Evolutionary conservation across 441 rosid species (phyloP).

Genomic region (Rhodomyrtus psidioides): DNA sequence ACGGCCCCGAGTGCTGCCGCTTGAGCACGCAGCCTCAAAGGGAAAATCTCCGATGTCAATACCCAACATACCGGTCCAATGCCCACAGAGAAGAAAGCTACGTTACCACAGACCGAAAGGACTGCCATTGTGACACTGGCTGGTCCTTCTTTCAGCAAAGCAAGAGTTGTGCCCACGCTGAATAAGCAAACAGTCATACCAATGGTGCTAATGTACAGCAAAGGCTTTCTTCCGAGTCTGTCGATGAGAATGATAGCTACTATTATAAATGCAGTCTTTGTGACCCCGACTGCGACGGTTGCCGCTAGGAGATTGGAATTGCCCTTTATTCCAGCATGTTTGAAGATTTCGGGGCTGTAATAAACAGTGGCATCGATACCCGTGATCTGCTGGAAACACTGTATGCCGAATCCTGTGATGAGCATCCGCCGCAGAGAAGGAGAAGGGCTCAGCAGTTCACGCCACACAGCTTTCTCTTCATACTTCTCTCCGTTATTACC

Average conservation of each 20-base stretch:
- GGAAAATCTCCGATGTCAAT: slow-evolving; percentile 79
- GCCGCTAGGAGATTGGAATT: slow-evolving; percentile 68
- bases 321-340: slow-evolving; percentile 54
- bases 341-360: slow-evolving; percentile 77
- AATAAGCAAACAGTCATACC: slow-evolving; percentile 87
- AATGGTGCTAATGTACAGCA: slow-evolving; percentile 77
- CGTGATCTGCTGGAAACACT: slow-evolving; percentile 84
- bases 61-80: slow-evolving; percentile 90
- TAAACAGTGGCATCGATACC: slow-evolving; percentile 84
- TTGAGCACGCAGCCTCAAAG: slow-evolving; percentile 72
- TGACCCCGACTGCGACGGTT: slow-evolving; percentile 72
- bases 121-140: slow-evolving; percentile 36
- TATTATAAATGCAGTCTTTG: slow-evolving; percentile 62
- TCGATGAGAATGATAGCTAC: slow-evolving; percentile 70
- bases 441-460: slow-evolving; percentile 69
- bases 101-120: slow-evolving; percentile 65
- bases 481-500: slow-evolving; percentile 19
- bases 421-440: slow-evolving; percentile 59
- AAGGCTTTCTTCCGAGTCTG: slow-evolving; percentile 71
- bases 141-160: slow-evolving; percentile 41
- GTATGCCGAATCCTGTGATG: slow-evolving; percentile 73
- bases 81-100: slow-evolving; percentile 82
- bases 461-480: slow-evolving; percentile 69
- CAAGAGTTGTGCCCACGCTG: slow-evolving; percentile 43
- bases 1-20: slow-evolving; percentile 83